phyloP scores from a whole-genome alignment of 2,329 filamentous ascomycete genomes.

The Trichothecium sympodiale region DNA sequence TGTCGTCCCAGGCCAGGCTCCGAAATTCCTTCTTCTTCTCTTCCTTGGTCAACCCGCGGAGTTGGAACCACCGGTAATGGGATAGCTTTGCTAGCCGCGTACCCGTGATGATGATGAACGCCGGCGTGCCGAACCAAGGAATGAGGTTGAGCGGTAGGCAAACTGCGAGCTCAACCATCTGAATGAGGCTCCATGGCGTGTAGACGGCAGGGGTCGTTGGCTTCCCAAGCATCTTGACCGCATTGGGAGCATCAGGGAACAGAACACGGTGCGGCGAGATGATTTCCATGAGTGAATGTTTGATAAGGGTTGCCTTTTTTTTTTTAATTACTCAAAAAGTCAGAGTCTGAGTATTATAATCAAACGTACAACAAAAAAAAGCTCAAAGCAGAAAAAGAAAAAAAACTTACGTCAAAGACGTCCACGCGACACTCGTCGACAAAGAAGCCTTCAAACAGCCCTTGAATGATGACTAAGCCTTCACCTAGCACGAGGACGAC shows the following conservation, averaged over 20 bases:
- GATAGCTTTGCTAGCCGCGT: slow-evolving; percentile 79
- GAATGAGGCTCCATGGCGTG: slow-evolving; percentile 80
- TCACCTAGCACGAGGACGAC: slow-evolving; percentile 80
- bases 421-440: slow-evolving; percentile 71
- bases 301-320: slow-evolving; percentile 59
- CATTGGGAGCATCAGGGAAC: slow-evolving; percentile 55
- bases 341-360: background rate
- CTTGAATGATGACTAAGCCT: slow-evolving; percentile 58
- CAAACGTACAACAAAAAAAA: background rate
- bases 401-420: slow-evolving; percentile 64
- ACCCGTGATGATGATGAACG: slow-evolving; percentile 82
- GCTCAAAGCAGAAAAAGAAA: background rate
- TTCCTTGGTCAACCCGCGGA: slow-evolving; percentile 63
- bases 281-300: slow-evolving; percentile 59
- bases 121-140: slow-evolving; percentile 68
- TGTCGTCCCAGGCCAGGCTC: slow-evolving; percentile 66
- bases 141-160: slow-evolving; percentile 80
- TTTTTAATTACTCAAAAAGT: slow-evolving; percentile 1
- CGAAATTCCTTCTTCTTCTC: slow-evolving; percentile 61
- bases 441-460: slow-evolving; percentile 69
- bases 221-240: slow-evolving; percentile 72
- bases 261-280: slow-evolving; percentile 55
- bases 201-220: slow-evolving; percentile 68
- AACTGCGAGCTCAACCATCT: slow-evolving; percentile 74
- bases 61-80: slow-evolving; percentile 82